Evolutionary conservation across 768 basidiomycete species (phyloP), one percentile per base, ranked within the genome.

Genomic region (Termitomyces eurrhizus): DNA sequence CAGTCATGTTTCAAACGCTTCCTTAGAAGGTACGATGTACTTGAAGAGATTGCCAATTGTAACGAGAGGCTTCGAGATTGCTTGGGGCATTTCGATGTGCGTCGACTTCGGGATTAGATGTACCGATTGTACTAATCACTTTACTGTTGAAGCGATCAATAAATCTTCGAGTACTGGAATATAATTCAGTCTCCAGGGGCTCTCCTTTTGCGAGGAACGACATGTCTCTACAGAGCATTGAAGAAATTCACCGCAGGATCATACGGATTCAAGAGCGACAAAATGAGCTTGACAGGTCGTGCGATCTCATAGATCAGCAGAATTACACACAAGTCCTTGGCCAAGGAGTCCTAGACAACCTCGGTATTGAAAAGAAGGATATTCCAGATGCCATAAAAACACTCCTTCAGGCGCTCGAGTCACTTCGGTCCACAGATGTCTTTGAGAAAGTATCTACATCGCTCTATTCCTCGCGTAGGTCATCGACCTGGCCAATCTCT

Each of bases 1-100:
- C 75, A 88, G 8, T 85, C 90, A 0, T 90, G 89, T 74, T 69
- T 92, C 65, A 88, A 89, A 70, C 80, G 89, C 8, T 92, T 89
- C 67, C 76, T 93, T 32, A 85, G 85, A 67, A 81, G 88, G 39
- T 86, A 90, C 35, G 89, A 92, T 60, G 85, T 85, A 36, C 67
- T 78, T 29, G 71, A 75, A 9, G 80, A 82, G 41, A 83, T 93
- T 18, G 64, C 70, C 0, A 75, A 61, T 2, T 86, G 86, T 50
- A 82, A 87, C 49, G 73, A 76, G 9, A 75, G 74, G 7, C 77
- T 92, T 24, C 77, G 76, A 11, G 85, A 89, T 60, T 83, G 83
- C 7, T 69, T 88, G 51, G 70, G 71, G 21, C 75, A 87, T 66
- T 88, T 89, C 66, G 75, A 80, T 50, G 83, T 83, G 62, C 45